Evolutionary conservation across 305 asterid genomes (phyloP), one percentile per base, ranked within the genome.

Genomic region (Fraxinus latifolia): DNA sequence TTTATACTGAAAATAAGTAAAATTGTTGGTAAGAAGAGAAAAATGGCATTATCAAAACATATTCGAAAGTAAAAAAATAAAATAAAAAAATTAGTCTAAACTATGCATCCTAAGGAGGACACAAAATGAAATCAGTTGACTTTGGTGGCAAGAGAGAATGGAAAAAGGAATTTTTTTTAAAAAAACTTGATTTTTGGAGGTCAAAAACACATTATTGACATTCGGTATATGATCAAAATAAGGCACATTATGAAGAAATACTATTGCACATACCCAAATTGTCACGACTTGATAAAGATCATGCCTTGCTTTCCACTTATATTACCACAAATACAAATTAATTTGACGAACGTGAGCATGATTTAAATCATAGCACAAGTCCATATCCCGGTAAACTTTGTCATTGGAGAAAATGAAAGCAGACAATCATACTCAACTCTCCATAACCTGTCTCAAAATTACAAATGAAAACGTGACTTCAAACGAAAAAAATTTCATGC

Each of bases 361-460:
- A 21, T 34, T 23, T 73, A 78, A 78, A 62, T 17, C 42, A 12
- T 25, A 67, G 67, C 79, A 77, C 62, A 77, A 47, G 27, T 32
- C 37, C 8, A 6, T 47, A 31, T 58, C 47, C 31, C 3, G 11
- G 42, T 33, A 9, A 71, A 33, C 37, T 36, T 58, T 23, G 39
- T 14, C 47, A 72, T 29, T 31, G 58, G 58, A 79, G 50, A 27
- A 77, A 84, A 77, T 19, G 76, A 50, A 17, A 76, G 70, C 44
- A 76, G 55, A 62, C 55, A 78, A 72, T 74, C 70, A 6, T 7
- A 25, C 17, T 76, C 34, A 12, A 25, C 67, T 23, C 36, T 4
- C 32, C 44, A 53, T 17, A 77, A 32, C 74, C 23, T 7, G 55
- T 17, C 34, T 7, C 82, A 80, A 76, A 25, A 77, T 84, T 78